Conservation (phyloP, 345 rosid species). For the Syzygium oleosum region DNA sequence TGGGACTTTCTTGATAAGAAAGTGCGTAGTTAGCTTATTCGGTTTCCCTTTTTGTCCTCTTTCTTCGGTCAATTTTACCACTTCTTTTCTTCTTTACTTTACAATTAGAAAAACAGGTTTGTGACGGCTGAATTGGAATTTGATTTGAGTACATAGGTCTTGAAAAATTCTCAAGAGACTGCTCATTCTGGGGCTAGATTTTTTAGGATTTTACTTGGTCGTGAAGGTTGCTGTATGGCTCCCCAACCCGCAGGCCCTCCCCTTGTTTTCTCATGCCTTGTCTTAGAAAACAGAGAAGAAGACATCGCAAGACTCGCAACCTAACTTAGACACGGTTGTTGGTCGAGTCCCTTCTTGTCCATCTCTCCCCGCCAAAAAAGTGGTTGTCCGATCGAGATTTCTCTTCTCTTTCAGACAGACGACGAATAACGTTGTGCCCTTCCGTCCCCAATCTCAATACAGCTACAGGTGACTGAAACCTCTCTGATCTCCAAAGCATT, state of each 20-base stretch:
- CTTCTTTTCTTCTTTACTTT: background rate
- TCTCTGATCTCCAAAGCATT: background rate
- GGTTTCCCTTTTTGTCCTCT: background rate
- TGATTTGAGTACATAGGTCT: background rate
- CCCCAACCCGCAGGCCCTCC: background rate
- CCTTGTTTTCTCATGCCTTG: background rate
- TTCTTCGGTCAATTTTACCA: background rate
- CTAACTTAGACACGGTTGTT: slow-evolving; percentile 9
- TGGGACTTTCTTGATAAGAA: background rate
- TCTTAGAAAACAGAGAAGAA: slow-evolving; percentile 16
- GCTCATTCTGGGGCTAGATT: background rate
- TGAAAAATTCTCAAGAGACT: background rate
- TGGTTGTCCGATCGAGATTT: slow-evolving; percentile 11
- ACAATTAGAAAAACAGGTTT: background rate
- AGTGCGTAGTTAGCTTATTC: background rate
- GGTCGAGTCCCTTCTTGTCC: background rate
- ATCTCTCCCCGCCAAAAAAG: background rate
- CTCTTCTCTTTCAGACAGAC: background rate
- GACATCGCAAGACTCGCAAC: slow-evolving; percentile 16
- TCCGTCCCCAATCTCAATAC: background rate
- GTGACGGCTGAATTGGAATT: background rate
- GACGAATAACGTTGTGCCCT: slow-evolving; percentile 9
- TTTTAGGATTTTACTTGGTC: background rate
- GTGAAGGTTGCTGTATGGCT: background rate
- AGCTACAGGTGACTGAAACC: background rate